Conservation (phyloP, 306 rosid species). For the Glycine tomentella region DNA sequence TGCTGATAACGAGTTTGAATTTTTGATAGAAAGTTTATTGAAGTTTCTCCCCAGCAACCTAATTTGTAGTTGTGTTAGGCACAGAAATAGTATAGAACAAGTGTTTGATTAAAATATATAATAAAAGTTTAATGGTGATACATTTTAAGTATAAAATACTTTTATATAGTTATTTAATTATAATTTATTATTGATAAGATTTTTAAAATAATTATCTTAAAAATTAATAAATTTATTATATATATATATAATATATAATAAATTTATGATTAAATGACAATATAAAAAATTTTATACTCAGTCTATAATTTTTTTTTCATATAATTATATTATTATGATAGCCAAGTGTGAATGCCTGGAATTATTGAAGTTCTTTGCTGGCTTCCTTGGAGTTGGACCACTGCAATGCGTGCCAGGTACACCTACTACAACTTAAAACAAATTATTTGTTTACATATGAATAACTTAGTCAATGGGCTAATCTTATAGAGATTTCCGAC, state of each 20-base stretch:
- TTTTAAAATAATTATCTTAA: no score
- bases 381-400: neutral
- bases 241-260: no score
- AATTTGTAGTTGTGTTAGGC: neutral
- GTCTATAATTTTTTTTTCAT: no score
- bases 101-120: neutral
- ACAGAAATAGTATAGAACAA: neutral
- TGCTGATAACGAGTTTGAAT: neutral
- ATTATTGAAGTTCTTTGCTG: constrained; percentile 6
- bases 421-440: neutral
- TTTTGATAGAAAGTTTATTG: neutral
- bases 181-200: no score
- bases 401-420: neutral
- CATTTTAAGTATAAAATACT: no score
- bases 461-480: neutral
- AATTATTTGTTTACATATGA: neutral
- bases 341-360: constrained; percentile 8
- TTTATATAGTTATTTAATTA: no score
- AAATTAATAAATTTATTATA: no score
- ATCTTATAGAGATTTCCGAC: neutral
- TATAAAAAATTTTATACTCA: no score
- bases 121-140: no score
- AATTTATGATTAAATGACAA: no score
- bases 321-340: neutral
- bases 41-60: neutral